Base-by-base conservation (phyloP, 345 rosid genomes). In the Gossypium thurberi region DNA sequence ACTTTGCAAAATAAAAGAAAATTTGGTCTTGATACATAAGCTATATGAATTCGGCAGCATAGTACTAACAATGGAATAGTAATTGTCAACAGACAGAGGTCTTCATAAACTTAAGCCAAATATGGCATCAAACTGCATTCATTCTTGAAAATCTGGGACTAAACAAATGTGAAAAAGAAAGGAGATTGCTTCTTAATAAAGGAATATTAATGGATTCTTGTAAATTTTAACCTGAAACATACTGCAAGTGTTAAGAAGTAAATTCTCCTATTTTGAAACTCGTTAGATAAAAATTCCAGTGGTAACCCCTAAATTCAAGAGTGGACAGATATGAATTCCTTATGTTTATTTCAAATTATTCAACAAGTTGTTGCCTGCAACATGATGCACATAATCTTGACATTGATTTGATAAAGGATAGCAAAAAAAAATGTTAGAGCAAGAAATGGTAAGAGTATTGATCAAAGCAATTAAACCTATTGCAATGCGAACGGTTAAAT, bases 401-500 rank as follows among this genome's bases (percentile, higher is more conserved):
- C 55, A 69, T 28, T 68, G 57, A 25, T 67, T 48, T 47, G 15
- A 68, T 50, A 10, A 68, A 50, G 44, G 42, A 48, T 4, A 28
- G 71, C 13, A 67, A 48, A 69, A 69, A 51, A 46, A 44, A 2
- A 0, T 42, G 52, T 13, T 68, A 3, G 6, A 14, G 33, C 14
- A 44, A 43, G 26, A 13, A n/a, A 55, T 43, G 62, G 18, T 9
- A 15, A 50, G 72, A 69, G 59, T 25, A 28, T 23, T 51, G 59
- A 51, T 51, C 59, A 26, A 51, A 68, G 44, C 40, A 28, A 23
- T 33, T 11, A 50, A 3, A 84, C 86, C 76, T 80, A 48, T 85
- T 85, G 81, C 93, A 90, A 21, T 59, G 60, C 48, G 78, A 50
- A 12, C 25, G 71, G 40, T 82, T 78, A 77, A 90, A 90, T 51